These are phyloP conservation scores for Boletus rubropictus DNA, from an alignment of 768 basidiomycete genomes.

Conservation along the genomic window DNA sequence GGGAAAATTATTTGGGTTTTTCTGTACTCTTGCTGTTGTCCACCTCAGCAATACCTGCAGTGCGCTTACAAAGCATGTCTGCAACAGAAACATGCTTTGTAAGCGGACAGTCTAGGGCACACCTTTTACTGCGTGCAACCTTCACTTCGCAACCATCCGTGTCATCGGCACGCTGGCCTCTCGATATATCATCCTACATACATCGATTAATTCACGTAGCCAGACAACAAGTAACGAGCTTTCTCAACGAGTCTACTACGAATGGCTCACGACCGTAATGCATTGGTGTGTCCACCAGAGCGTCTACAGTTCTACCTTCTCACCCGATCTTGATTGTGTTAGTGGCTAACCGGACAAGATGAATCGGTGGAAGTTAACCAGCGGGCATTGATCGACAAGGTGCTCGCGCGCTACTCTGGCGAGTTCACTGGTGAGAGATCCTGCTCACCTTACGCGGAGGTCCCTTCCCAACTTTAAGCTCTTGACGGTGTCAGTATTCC, in stretches of 20 bases:
- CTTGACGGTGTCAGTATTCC: slow-evolving; percentile 39
- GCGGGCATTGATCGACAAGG: slow-evolving; percentile 94
- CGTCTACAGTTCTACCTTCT: background rate
- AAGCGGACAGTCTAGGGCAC: no score
- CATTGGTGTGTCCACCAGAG: slow-evolving; percentile 20
- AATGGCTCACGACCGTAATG: slow-evolving; percentile 29
- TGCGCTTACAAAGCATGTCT: background rate
- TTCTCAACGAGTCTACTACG: background rate
- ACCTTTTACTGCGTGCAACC: no score
- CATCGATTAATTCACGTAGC: background rate
- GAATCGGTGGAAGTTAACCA: slow-evolving; percentile 91
- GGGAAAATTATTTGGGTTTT: no score
- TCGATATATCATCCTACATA: background rate
- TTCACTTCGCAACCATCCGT: no score
- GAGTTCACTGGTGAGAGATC: slow-evolving; percentile 68
- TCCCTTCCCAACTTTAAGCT: background rate
- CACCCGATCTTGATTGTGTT: background rate
- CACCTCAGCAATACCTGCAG: no score
- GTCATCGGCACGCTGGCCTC: background rate
- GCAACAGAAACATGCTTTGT: no score
- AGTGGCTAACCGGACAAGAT: slow-evolving; percentile 62
- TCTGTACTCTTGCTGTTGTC: no score
- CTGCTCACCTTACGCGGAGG: background rate
- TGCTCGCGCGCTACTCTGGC: slow-evolving; percentile 91
- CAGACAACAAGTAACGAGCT: background rate